Base-by-base conservation (phyloP, 306 rosid species). In the Cicer arietinum region DNA sequence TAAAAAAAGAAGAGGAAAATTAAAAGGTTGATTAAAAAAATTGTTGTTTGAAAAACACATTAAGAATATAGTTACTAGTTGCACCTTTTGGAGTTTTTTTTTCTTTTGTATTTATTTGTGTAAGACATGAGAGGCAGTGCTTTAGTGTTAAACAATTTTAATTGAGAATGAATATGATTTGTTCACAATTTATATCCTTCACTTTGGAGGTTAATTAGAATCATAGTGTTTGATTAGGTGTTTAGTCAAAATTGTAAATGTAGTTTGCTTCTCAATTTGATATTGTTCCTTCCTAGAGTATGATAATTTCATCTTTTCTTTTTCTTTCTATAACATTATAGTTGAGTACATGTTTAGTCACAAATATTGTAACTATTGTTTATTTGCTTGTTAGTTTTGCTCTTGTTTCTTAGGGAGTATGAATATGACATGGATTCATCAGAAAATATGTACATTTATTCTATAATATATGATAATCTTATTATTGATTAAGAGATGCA, bases 191-290 rank as follows among this genome's bases (percentile, higher is more conserved):
- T 25, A 46, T 54, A 43, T 60, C 40, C 75, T 35, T 61, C 66
- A 16, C 75, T 75, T 79, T 69, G 61, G 69, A 13, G 3, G 62
- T 10, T 35, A 61, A 46, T 80, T 80, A 76, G 77, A 42, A 16
- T 57, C 72, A 6, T 76, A 30, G 82, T 60, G n/a, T 6, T 61
- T n/a, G 1, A 73, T 11, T 54, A 22, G 3, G 37, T 14, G 73
- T 51, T 77, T 82, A 78, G 83, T 35, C 61, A 77, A 14, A 73
- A 60, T 67, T 73, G 82, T 73, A 77, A 67, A 9, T 50, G 11
- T 44, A 77, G 80, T 77, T 66, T 35, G 41, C 74, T 47, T 43
- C 50, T 72, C 63, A 45, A 64, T 70, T 56, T 57, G 54, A 10
- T 50, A 6, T 50, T 13, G 54, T 48, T 48, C 6, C 17, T 41